These are phyloP conservation scores for Lumnitzera littorea DNA, from an alignment of 345 rosid species.

Conservation along the genomic window DNA sequence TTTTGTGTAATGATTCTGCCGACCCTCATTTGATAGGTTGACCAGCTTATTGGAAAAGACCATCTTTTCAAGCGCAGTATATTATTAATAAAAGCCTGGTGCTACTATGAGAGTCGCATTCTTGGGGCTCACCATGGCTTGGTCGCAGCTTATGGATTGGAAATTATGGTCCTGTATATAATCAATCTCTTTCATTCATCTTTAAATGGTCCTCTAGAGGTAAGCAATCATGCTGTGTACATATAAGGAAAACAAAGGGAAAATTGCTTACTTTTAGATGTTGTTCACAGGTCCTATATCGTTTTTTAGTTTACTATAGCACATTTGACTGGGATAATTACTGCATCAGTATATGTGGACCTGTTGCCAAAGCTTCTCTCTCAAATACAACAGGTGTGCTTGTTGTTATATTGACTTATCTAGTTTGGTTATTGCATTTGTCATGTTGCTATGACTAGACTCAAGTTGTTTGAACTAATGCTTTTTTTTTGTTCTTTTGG, in stretches of 20 bases:
- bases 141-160: conserved; percentile 83
- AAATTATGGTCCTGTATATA: conserved; percentile 63
- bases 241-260: background rate
- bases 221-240: conserved; percentile 8
- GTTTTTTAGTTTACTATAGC: conserved; percentile 71
- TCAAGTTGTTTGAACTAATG: background rate
- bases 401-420: background rate
- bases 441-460: background rate
- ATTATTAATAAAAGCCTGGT: conserved; percentile 81
- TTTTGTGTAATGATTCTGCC: background rate
- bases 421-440: background rate
- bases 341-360: conserved; percentile 56
- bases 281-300: conserved; percentile 49
- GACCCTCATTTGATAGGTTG: conserved; percentile 38
- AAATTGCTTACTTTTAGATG: conserved; percentile 2
- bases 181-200: conserved; percentile 67
- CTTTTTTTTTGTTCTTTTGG: no score
- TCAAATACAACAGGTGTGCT: conserved; percentile 48
- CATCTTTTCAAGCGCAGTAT: conserved; percentile 87
- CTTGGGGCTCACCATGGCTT: conserved; percentile 85
- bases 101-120: conserved; percentile 90
- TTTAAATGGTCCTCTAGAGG: conserved; percentile 64
- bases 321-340: conserved; percentile 74
- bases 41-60: conserved; percentile 51
- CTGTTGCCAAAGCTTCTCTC: conserved; percentile 48